Evolutionary conservation across 768 basidiomycete species (phyloP), one percentile per base, ranked within the genome.

Genomic region (Russula dissimulans): DNA sequence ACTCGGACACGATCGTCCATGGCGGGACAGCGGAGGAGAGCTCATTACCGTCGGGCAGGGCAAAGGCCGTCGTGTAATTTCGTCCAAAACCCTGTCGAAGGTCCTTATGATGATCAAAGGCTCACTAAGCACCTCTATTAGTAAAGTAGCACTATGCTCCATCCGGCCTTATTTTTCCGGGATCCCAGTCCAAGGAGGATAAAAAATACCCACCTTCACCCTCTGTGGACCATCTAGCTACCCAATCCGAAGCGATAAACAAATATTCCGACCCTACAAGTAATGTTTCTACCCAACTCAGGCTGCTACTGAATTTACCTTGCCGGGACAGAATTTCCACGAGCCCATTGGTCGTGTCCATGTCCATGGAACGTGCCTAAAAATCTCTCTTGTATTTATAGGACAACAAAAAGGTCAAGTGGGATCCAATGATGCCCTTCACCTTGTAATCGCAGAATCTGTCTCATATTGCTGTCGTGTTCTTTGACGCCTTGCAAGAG

Each of bases 281-380:
- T 7, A 10, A 36, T 36, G 10, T 7, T 7, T 36, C 5, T 36
- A 10, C 34, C 34, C 10, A 5, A 36, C 7, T 36, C 34, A 9
- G 9, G n/a, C n/a, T 26, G 22, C 22, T 26, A 26, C 22, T 2
- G 1, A 26, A 26, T 26, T 36, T 36, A 10, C 5, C 10, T 69
- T 75, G 74, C 54, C 81, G 70, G 15, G 74, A 76, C 32, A 79
- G 59, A 5, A 69, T 67, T 59, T 76, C 75, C 26, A 84, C 81
- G 1, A 84, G 75, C 56, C 75, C 79, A 36, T 87, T 87, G 38
- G 79, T 75, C 2, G 78, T 67, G 67, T 90, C 87, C 36, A 89
- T 68, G 1, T 74, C 63, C 56, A 84, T 61, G 1, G 63, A 65
- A 1, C 69, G 12, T 74, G 70, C 22, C 69, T 68, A 46, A 90